These are phyloP conservation scores for Pulveroboletus frians DNA, from an alignment of 768 basidiomycete species.

Conservation along the genomic window DNA sequence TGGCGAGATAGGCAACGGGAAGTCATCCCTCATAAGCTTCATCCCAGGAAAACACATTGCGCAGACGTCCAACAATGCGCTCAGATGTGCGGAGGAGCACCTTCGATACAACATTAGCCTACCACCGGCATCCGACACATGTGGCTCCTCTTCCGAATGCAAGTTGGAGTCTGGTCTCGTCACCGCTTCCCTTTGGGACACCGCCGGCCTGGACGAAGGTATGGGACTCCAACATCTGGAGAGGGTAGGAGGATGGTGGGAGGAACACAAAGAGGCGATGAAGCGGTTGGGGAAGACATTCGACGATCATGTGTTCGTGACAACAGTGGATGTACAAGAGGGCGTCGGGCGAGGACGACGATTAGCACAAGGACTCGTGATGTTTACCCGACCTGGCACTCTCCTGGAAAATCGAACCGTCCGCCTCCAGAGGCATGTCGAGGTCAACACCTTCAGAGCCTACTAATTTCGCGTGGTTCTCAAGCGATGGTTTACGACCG, in stretches of 20 bases:
- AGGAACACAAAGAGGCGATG: not conserved
- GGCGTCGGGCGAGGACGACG: not conserved
- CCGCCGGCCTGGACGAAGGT: slow-evolving; percentile 3
- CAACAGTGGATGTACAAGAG: not conserved
- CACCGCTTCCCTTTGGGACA: slow-evolving; percentile 2
- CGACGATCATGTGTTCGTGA: not conserved
- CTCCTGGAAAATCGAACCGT: not conserved
- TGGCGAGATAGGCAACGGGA: not conserved
- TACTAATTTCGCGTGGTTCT: not conserved
- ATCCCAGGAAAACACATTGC: not conserved
- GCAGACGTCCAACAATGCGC: slow-evolving; percentile 1
- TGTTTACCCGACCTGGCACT: not conserved
- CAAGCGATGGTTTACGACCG: not conserved
- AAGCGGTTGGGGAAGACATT: not conserved
- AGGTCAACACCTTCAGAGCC: not conserved
- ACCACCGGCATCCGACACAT: not conserved
- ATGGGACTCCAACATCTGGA: not conserved
- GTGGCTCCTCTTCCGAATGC: not conserved
- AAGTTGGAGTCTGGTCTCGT: not conserved
- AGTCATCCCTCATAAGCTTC: slow-evolving; percentile 1
- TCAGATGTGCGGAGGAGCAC: not conserved
- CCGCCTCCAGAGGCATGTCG: not conserved
- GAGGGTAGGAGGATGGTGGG: slow-evolving; percentile 1
- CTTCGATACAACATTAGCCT: not conserved
- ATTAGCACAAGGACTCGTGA: not conserved